phyloP scores from a whole-genome alignment of 495 filamentous ascomycete species.

The Bombardia bombarda region DNA sequence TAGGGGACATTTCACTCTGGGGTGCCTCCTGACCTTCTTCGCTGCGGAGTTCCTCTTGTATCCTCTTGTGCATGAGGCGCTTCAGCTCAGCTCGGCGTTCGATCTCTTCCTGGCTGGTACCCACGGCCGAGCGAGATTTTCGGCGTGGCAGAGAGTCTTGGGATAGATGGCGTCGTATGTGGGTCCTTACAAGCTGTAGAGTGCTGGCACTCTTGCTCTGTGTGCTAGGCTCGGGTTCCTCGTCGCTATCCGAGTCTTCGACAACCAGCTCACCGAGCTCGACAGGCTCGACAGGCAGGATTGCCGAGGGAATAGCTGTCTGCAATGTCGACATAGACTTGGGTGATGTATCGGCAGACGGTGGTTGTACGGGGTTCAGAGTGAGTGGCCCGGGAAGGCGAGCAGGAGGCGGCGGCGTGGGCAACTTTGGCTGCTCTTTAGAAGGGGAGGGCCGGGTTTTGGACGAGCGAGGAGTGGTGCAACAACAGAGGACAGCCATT shows the following conservation, averaged over 20 bases:
- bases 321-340: slow-evolving; percentile 8
- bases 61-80: slow-evolving; percentile 41
- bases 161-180: slow-evolving; percentile 38
- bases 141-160: slow-evolving; percentile 30
- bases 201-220: slow-evolving; percentile 26
- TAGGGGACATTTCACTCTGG: slow-evolving; percentile 7
- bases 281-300: slow-evolving; percentile 9
- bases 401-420: slow-evolving; percentile 13
- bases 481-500: slow-evolving; percentile 37
- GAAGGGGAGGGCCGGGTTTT: slow-evolving; percentile 12
- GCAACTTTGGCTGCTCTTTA: slow-evolving; percentile 11
- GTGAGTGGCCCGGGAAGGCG: slow-evolving; percentile 18
- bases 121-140: slow-evolving; percentile 32
- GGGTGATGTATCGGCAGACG: slow-evolving; percentile 1
- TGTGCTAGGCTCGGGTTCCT: slow-evolving; percentile 15
- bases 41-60: slow-evolving; percentile 42
- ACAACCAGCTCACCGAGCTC: slow-evolving; percentile 26
- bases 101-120: slow-evolving; percentile 39
- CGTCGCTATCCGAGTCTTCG: slow-evolving; percentile 36
- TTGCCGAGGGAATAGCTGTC: slow-evolving; percentile 1
- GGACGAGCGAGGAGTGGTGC: slow-evolving; percentile 23
- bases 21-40: slow-evolving; percentile 21
- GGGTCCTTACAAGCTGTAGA: slow-evolving; percentile 30
- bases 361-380: slow-evolving; percentile 10
- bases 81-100: slow-evolving; percentile 43